These are phyloP conservation scores for Cyberlindnera nakhonratchasimensis DNA, from an alignment of 805 yeast species.

Conservation along the genomic window DNA sequence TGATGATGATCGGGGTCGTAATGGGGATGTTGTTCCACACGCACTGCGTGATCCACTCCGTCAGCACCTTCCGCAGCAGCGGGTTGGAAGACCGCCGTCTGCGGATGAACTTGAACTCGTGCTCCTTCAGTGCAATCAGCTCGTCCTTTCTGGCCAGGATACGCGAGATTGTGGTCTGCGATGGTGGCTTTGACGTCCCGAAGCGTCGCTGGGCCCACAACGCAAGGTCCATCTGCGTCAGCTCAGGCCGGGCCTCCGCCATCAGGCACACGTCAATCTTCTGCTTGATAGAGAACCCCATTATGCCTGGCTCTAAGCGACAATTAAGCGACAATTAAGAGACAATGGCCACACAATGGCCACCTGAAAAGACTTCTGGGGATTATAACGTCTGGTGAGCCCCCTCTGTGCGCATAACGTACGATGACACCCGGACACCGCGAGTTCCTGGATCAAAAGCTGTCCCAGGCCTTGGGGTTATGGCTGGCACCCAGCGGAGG, in stretches of 20 bases:
- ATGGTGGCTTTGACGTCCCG: conserved; percentile 51
- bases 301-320: conserved; percentile 14
- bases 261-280: conserved; percentile 64
- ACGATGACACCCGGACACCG: background rate
- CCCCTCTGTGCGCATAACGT: background rate
- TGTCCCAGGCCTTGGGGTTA: no score
- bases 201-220: conserved; percentile 58
- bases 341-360: background rate
- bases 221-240: conserved; percentile 66
- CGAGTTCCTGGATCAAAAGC: no score
- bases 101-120: conserved; percentile 48
- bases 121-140: conserved; percentile 45
- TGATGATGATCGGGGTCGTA: conserved; percentile 59
- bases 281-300: conserved; percentile 60
- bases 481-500: no score
- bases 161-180: conserved; percentile 65
- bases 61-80: conserved; percentile 53
- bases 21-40: conserved; percentile 66
- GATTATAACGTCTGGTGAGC: background rate
- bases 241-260: conserved; percentile 62
- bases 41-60: conserved; percentile 69
- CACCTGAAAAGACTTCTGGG: no score
- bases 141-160: conserved; percentile 55
- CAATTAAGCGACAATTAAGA: background rate
- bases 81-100: conserved; percentile 47